phyloP scores from a whole-genome alignment of 495 filamentous ascomycete genomes.

The Talaromyces nanjingensis region DNA sequence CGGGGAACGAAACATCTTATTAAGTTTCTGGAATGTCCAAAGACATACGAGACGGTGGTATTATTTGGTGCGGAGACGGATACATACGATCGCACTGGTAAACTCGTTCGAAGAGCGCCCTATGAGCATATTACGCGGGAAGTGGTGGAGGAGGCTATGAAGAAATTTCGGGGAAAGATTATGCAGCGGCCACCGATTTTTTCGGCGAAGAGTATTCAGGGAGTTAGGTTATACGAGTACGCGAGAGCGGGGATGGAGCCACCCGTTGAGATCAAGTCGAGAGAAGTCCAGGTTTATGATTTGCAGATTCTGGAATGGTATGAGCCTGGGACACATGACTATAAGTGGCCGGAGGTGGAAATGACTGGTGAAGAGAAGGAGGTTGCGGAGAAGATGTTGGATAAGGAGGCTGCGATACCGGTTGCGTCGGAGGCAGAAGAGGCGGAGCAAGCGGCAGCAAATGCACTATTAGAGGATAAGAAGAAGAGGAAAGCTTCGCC shows the following conservation, averaged over 20 bases:
- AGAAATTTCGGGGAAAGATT: constrained; percentile 73
- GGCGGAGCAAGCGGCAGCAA: constrained; percentile 9
- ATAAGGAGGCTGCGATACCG: constrained; percentile 26
- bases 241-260: constrained; percentile 80
- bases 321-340: constrained; percentile 71
- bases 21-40: constrained; percentile 77
- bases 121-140: constrained; percentile 75
- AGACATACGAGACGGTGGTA: constrained; percentile 83
- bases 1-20: constrained; percentile 77
- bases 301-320: constrained; percentile 83
- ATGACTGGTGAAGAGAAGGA: constrained; percentile 63
- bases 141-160: constrained; percentile 68
- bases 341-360: constrained; percentile 66
- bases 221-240: constrained; percentile 93
- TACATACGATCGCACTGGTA: constrained; percentile 80
- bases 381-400: constrained; percentile 62
- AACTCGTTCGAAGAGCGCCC: constrained; percentile 62
- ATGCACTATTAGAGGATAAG: neutral
- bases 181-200: constrained; percentile 89
- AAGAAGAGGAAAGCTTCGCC: constrained; percentile 12
- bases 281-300: constrained; percentile 67
- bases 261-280: constrained; percentile 72
- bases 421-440: constrained; percentile 17
- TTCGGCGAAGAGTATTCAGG: constrained; percentile 84
- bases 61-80: constrained; percentile 91